Base-by-base conservation (phyloP, 2,329 filamentous ascomycete species). In the Ceratocystis cubensis region DNA sequence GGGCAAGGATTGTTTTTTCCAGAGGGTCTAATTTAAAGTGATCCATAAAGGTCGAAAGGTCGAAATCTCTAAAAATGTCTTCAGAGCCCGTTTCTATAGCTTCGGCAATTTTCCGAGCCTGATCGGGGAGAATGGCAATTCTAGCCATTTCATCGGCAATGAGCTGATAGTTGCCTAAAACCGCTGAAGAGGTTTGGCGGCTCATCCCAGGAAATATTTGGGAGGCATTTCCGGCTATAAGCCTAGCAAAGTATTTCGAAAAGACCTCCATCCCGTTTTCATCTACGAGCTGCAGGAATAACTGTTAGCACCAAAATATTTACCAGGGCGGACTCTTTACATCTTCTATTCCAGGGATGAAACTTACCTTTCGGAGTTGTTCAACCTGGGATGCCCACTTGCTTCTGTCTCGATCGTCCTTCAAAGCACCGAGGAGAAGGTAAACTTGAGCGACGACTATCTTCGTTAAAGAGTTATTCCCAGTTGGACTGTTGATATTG, bases 191-290 rank as follows among this genome's bases (percentile, higher is more conserved):
- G 76, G 88, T 89, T 70, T 90, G 83, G 76, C 91, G 84, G 72
- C 84, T 89, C 65, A 87, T 80, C 70, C 88, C 86, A 64, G 91
- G 87, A 75, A 97, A 97, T 75, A 99, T 94, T 73, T 94, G 88
- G 70, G 87, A 80, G 72, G 92, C 91, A 85, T 96, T 96, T 78
- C 88, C 87, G 77, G 88, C 88, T 74, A 99, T 85, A 75, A 97
- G 82, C 77, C 93, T 90, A 76, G 91, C 87, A 78, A 99, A 96
- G 77, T 94, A 96, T 80, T 92, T 95, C 69, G 90, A 87, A 76
- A 92, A 96, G 75, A 96, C 91, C 82, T 99, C 95, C 93, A 99
- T 99, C 75, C 92, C 92, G 91, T 96, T 88, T 73, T 93, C 92
- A 84, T 96, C 88, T 79, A 97, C 88, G 75, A 97, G 86, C 89